Evolutionary conservation across 2,329 filamentous ascomycete species (phyloP), one percentile per base, ranked within the genome.

Genomic region (Beauveria sp.): DNA sequence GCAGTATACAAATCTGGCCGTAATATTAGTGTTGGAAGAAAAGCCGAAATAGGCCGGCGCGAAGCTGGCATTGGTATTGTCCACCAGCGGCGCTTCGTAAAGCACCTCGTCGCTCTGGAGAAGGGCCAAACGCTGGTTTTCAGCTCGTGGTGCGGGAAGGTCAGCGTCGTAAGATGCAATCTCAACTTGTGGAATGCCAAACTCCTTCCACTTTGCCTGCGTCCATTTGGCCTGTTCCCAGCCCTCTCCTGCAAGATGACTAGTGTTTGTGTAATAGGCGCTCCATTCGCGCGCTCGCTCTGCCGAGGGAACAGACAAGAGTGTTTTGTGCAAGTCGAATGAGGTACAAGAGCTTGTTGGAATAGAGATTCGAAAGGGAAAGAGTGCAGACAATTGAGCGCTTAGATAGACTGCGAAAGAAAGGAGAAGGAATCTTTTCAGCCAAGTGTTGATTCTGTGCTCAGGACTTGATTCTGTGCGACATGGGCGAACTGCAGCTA

Each of bases 61-160:
- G 28, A 58, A 58, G 55, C 18, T 58, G 12, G 45, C 55, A 22
- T 58, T 58, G 45, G 45, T 50, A 22, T 58, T 58, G 22, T 58
- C 55, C 20, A 50, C 20, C 28, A 58, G 55, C 30, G 55, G 45
- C 20, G 55, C 55, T 22, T 58, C 55, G 7, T 58, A 58, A 34
- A 58, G 28, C 30, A 58, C 55, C 45, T 58, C 5, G 55, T 34
- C 45, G 34, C 30, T 45, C n/a, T 26, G 14, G 5, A 58, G 16
- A 7, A 58, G 55, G 10, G 55, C 55, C 14, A 58, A 6, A 8
- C 55, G 55, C 55, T 58, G 55, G 20, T 43, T 50, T 9, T 75
- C 73, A 1, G 72, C 77, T 57, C 86, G 80, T 64, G 86, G 86
- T 26, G 81, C 72, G 0, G 77, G 66, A 1, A 76, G 68, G 14